Evolutionary conservation across 306 rosid species (phyloP).

Genomic region (Pterocarpus santalinus): DNA sequence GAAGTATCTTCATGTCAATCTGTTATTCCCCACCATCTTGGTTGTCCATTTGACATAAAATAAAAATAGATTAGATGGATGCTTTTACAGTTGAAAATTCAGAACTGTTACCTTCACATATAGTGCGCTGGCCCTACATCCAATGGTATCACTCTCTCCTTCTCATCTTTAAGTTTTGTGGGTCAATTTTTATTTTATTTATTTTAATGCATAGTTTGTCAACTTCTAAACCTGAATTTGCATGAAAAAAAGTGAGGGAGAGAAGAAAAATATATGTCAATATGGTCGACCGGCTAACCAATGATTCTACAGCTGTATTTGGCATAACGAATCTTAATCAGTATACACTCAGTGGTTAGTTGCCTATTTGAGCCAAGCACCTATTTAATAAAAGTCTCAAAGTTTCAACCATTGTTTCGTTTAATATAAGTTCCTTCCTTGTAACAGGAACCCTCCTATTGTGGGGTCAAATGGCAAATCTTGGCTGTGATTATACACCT

Average conservation of each 20-base stretch:
- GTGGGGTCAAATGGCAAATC: conserved; percentile 49
- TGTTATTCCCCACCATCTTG: conserved; percentile 30
- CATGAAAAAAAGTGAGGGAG: neutral
- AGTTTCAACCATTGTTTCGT: conserved; percentile 26
- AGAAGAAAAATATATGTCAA: conserved; percentile 1
- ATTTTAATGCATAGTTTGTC: conserved; percentile 27
- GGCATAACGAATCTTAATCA: conserved; percentile 43
- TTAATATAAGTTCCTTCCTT: conserved; percentile 3
- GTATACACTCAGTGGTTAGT: conserved; percentile 27
- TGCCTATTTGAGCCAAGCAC: conserved; percentile 48
- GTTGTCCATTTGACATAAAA: conserved; percentile 30
- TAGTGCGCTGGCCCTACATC: conserved; percentile 59
- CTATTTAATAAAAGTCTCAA: neutral
- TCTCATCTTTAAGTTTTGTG: conserved; percentile 30
- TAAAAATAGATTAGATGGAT: conserved; percentile 30
- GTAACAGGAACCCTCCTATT: conserved; percentile 27
- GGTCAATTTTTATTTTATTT: conserved; percentile 33
- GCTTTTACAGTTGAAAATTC: conserved; percentile 36
- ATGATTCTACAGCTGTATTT: conserved; percentile 48
- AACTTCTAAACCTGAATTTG: conserved; percentile 38
- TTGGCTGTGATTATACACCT: conserved; percentile 42
- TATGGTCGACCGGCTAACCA: conserved; percentile 27
- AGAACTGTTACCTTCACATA: conserved; percentile 47
- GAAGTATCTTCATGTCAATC: conserved; percentile 34
- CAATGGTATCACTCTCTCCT: conserved; percentile 34